Conservation (phyloP, 2,329 filamentous ascomycete genomes). For the Aspergillus sp. region DNA sequence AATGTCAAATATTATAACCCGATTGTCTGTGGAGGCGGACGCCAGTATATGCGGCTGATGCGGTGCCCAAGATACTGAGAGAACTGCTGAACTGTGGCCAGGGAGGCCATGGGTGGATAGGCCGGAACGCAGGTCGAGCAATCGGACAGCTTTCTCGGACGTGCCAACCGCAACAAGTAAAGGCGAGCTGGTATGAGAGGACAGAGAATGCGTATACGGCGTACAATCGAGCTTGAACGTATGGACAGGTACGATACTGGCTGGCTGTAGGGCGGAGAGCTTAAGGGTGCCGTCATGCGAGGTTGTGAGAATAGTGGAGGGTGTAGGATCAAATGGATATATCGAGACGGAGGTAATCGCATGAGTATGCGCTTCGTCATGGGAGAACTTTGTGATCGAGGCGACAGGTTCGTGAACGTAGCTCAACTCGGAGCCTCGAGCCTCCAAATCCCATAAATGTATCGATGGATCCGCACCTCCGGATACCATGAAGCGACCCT, state of each 20-base stretch:
- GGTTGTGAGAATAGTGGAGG: slow-evolving; percentile 52
- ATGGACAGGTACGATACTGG: slow-evolving; percentile 48
- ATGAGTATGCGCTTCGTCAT: slow-evolving; percentile 48
- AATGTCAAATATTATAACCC: slow-evolving; percentile 84
- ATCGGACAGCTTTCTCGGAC: slow-evolving; percentile 79
- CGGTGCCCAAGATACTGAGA: slow-evolving; percentile 81
- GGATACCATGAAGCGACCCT: slow-evolving; percentile 78
- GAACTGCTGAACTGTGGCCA: slow-evolving; percentile 68
- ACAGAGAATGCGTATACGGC: slow-evolving; percentile 70
- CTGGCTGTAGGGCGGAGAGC: slow-evolving; percentile 46
- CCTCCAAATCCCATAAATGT: slow-evolving; percentile 84
- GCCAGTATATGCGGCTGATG: slow-evolving; percentile 77
- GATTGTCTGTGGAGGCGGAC: slow-evolving; percentile 83
- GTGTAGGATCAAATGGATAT: slow-evolving; percentile 53
- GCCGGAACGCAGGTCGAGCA: slow-evolving; percentile 85
- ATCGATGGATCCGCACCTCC: slow-evolving; percentile 85
- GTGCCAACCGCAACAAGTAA: slow-evolving; percentile 87
- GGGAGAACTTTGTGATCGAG: slow-evolving; percentile 44
- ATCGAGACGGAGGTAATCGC: slow-evolving; percentile 53
- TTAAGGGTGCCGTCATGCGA: slow-evolving; percentile 53
- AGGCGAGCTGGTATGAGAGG: slow-evolving; percentile 66
- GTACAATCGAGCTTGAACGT: slow-evolving; percentile 53
- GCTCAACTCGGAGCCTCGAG: slow-evolving; percentile 53
- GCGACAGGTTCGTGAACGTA: slow-evolving; percentile 59
- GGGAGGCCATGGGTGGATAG: slow-evolving; percentile 73